phyloP scores from a whole-genome alignment of 2,329 filamentous ascomycete genomes.

The Xylaria sp. region DNA sequence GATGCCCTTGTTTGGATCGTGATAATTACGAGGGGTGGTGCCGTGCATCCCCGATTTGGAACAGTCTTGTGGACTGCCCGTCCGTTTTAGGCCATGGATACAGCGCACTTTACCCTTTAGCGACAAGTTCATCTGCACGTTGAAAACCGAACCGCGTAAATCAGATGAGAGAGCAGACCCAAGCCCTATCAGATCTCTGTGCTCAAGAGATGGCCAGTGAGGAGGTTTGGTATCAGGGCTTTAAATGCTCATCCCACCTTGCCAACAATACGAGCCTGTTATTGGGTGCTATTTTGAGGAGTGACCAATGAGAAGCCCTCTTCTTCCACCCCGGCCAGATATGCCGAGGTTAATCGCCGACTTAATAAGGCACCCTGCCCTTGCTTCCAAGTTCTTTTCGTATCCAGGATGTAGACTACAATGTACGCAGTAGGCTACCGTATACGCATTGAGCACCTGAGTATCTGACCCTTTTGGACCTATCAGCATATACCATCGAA shows the following conservation, averaged over 20 bases:
- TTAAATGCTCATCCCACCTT: neutral
- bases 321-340: neutral
- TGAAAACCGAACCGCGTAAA: neutral
- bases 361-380: slow-evolving; percentile 16
- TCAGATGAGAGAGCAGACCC: neutral
- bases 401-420: neutral
- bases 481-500: neutral
- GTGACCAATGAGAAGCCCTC: slow-evolving; percentile 20
- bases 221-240: neutral
- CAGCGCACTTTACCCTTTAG: slow-evolving; percentile 6
- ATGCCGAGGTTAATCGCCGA: slow-evolving; percentile 31
- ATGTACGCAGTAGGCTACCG: too few species aligned
- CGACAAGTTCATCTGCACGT: slow-evolving; percentile 5
- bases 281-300: slow-evolving; percentile 16
- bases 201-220: neutral
- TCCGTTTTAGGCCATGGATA: slow-evolving; percentile 12
- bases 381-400: slow-evolving; percentile 2
- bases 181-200: slow-evolving; percentile 11
- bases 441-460: slow-evolving; percentile 3
- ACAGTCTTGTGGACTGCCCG: neutral
- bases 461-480: neutral
- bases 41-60: slow-evolving; percentile 23
- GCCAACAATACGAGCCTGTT: neutral
- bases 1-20: neutral
- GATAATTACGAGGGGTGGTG: neutral